A percentile compares a stretch with the other conserved stretches of the same genome.
phyloP scores from a whole-genome alignment of 352 stramenopile genomes.

The Phytophthora quininea region DNA sequence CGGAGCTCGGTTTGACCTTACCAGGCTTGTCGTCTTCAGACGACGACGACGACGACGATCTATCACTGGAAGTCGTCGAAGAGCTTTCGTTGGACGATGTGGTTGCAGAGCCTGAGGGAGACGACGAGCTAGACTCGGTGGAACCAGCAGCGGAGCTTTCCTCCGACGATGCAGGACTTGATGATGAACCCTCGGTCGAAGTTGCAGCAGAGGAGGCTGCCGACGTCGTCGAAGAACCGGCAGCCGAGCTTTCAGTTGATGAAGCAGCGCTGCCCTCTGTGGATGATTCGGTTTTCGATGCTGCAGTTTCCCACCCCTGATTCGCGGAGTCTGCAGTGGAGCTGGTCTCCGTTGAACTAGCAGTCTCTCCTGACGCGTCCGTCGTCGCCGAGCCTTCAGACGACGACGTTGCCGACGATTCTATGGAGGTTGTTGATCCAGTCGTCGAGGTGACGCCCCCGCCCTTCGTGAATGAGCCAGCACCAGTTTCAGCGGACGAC shows the following conservation, averaged over 20 bases:
- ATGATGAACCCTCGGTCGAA: conserved; percentile 11
- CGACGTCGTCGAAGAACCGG: neutral
- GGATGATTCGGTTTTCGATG: neutral
- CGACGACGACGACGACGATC: conserved; percentile 4
- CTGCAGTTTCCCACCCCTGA: too few relatives aligned
- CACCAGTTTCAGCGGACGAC: neutral
- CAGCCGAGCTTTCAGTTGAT: neutral
- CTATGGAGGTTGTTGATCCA: conserved; percentile 2
- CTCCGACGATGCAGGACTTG: conserved; percentile 13
- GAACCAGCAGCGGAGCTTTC: conserved; percentile 7
- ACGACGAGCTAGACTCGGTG: conserved; percentile 15
- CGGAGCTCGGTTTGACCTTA: conserved; percentile 43
- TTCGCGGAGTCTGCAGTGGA: too few relatives aligned
- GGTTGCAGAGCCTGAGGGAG: neutral
- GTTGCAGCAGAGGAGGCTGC: neutral
- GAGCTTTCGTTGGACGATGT: neutral
- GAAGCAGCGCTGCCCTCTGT: neutral
- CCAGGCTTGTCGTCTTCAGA: conserved; percentile 19
- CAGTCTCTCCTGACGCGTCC: neutral
- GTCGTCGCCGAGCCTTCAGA: conserved; percentile 2
- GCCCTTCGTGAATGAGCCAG: neutral
- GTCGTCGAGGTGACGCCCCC: neutral
- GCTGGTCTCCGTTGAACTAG: neutral
- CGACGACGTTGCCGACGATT: conserved; percentile 7
- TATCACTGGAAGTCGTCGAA: neutral